Conservation (phyloP, 345 rosid species). For the Zanthoxylum bungeanum region DNA sequence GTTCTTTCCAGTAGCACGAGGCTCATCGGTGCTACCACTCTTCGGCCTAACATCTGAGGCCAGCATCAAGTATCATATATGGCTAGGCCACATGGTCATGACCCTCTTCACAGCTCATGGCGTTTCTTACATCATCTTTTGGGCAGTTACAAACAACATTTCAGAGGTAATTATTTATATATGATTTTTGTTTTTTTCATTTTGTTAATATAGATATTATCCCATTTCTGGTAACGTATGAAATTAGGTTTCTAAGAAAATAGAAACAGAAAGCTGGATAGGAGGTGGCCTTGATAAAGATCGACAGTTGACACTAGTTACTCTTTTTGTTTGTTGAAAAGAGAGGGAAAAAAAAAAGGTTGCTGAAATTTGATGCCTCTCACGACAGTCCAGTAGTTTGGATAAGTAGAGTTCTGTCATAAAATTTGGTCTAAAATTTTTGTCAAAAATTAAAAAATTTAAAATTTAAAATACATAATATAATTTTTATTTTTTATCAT, state of each 20-base stretch:
- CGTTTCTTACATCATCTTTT: slow-evolving; percentile 41
- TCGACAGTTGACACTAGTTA: too few relatives aligned
- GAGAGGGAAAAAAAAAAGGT: too few relatives aligned
- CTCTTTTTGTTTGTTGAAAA: too few relatives aligned
- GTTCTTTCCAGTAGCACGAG: slow-evolving; percentile 82
- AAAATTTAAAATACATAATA: too few relatives aligned
- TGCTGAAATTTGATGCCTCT: too few relatives aligned
- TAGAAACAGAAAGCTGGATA: background rate
- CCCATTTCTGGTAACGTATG: background rate
- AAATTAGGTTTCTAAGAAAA: background rate
- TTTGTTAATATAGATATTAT: background rate
- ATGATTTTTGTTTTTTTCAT: too few relatives aligned
- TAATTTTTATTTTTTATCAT: too few relatives aligned
- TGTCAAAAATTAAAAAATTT: too few relatives aligned
- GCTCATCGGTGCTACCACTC: slow-evolving; percentile 62
- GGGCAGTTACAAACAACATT: slow-evolving; percentile 34
- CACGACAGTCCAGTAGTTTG: too few relatives aligned
- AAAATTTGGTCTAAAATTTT: too few relatives aligned
- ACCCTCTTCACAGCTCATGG: slow-evolving; percentile 64
- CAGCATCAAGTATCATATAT: slow-evolving; percentile 87
- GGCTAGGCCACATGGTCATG: slow-evolving; percentile 83
- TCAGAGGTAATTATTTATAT: slow-evolving; percentile 44
- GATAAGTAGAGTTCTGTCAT: too few relatives aligned
- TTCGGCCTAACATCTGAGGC: slow-evolving; percentile 76
- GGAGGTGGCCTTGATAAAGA: too few relatives aligned